Percentiles rank a stretch among this genome's conserved stretches.
Evolutionary conservation across 2,329 filamentous ascomycete species (phyloP).

Genomic region (Fonsecaea monophora): DNA sequence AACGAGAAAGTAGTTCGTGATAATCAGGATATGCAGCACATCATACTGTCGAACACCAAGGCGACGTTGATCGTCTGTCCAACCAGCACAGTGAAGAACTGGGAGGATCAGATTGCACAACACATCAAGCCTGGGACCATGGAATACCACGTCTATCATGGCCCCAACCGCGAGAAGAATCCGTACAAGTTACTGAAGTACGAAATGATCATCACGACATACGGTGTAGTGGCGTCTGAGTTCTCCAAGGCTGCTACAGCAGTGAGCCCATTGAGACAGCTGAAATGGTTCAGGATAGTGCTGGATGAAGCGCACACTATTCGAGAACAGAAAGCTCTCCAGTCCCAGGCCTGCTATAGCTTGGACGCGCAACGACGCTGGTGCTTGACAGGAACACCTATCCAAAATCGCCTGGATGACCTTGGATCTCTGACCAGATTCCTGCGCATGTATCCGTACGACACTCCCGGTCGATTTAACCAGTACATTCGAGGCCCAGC

Average conservation of each 20-base stretch:
- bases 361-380: slow-evolving; percentile 82
- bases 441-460: slow-evolving; percentile 81
- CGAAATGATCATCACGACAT: slow-evolving; percentile 91
- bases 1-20: slow-evolving; percentile 45
- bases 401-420: slow-evolving; percentile 93
- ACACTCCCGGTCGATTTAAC: slow-evolving; percentile 76
- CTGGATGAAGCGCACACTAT: slow-evolving; percentile 96
- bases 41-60: slow-evolving; percentile 70
- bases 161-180: slow-evolving; percentile 74
- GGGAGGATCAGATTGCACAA: slow-evolving; percentile 87
- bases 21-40: slow-evolving; percentile 38
- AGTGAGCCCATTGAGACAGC: slow-evolving; percentile 70
- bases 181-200: slow-evolving; percentile 71
- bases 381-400: slow-evolving; percentile 96
- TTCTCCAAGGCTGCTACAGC: slow-evolving; percentile 61
- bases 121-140: slow-evolving; percentile 73
- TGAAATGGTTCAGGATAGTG: slow-evolving; percentile 93
- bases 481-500: slow-evolving; percentile 84
- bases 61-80: slow-evolving; percentile 88
- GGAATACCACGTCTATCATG: slow-evolving; percentile 85
- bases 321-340: slow-evolving; percentile 78
- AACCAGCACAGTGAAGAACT: slow-evolving; percentile 89
- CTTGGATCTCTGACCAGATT: slow-evolving; percentile 86
- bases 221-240: slow-evolving; percentile 85
- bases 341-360: slow-evolving; percentile 83